A percentile compares a stretch with the other conserved stretches of the same genome.
Evolutionary conservation across 2,329 filamentous ascomycete genomes (phyloP).

Genomic region (Colletotrichum sp.): DNA sequence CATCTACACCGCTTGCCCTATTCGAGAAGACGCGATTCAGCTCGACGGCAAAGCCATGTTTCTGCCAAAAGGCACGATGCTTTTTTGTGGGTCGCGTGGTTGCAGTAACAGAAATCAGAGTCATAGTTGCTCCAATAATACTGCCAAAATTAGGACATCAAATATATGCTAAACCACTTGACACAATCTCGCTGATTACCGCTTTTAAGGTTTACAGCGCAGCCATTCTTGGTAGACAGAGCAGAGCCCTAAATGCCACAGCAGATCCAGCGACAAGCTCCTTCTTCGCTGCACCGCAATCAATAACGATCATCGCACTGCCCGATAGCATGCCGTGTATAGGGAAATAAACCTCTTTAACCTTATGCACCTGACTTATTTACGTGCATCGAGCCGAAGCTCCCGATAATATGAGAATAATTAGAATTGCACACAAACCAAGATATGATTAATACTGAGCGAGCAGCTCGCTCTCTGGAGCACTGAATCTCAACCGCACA

Average conservation of each 20-base stretch:
- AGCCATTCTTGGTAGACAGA: background rate
- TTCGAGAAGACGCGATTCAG: background rate
- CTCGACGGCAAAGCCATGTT: background rate
- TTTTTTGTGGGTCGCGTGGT: background rate
- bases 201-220: background rate
- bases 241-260: background rate
- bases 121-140: background rate
- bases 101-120: background rate
- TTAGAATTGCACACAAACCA: background rate
- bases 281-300: background rate
- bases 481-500: rapidly evolving
- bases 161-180: background rate
- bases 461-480: background rate
- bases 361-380: background rate
- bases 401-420: background rate
- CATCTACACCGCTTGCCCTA: rapidly evolving
- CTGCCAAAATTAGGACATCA: background rate
- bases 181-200: background rate
- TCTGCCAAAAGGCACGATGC: background rate
- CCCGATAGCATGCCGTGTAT: background rate
- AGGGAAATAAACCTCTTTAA: background rate
- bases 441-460: background rate
- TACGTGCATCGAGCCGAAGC: background rate
- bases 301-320: background rate
- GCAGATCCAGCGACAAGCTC: background rate